Evolutionary conservation across 768 basidiomycete species (phyloP), one percentile per base, ranked within the genome.

Genomic region (Phallus indusiatus): DNA sequence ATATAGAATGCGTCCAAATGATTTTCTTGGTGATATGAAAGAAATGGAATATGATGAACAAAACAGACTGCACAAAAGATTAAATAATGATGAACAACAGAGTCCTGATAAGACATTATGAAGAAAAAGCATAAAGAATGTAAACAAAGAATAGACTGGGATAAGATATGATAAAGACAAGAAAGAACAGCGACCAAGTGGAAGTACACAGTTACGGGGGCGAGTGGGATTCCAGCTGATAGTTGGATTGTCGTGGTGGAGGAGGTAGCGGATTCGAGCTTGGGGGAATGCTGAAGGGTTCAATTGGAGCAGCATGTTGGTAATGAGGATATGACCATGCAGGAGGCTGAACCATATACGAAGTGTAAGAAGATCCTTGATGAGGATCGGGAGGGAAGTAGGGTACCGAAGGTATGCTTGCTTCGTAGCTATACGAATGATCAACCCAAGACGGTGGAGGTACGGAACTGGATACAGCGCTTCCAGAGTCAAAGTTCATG

Each of bases 401-500:
- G 21, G 36, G 50, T 14, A 18, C 36, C 18, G 24, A 37, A 35
- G 57, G 47, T 22, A 36, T 16, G 16, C 14, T 28, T 33, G 49
- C 1, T 21, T 34, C 49, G 20, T 52, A 59, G 11, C 7, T 51
- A 18, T 35, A 48, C 7, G 56, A 35, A 51, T 21, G 49, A 51
- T 59, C 50, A 18, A 14, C 18, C 28, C 21, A 22, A 16, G 50
- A 34, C 6, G 55, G 5, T 47, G 55, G 33, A 47, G 24, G 21
- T 33, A 42, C 14, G 24, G 55, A 47, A 17, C 24, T 20, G 18
- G 18, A 46, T 11, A 16, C 48, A 11, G 48, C 47, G 16, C 20
- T 36, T 9, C 54, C 42, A 55, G 46, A 24, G 51, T 72, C 76
- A 67, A 81, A 77, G 55, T 78, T 71, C 78, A 89, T 78, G 65